These are phyloP conservation scores for Miamiensis avidus DNA, from an alignment of 169 alveolate species.

Conservation along the genomic window DNA sequence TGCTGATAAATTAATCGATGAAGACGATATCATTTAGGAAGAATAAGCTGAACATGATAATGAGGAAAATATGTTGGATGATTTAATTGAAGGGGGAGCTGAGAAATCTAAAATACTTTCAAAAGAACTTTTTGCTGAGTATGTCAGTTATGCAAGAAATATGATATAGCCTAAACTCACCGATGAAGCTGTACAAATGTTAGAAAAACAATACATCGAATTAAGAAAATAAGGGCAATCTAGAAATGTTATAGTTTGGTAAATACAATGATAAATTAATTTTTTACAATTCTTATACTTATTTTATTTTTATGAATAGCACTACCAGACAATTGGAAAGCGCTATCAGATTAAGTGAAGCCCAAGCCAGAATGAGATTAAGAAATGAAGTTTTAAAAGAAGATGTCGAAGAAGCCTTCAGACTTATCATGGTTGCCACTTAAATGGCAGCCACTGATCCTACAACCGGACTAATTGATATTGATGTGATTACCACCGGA, in stretches of 20 bases:
- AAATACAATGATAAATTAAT: not conserved
- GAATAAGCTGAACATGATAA: no score
- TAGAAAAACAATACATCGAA: slow-evolving; percentile 88
- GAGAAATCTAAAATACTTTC: not conserved
- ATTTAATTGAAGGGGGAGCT: slow-evolving; percentile 22
- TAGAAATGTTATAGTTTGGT: slow-evolving; percentile 46
- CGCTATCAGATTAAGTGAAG: slow-evolving; percentile 95
- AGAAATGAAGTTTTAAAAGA: slow-evolving; percentile 84
- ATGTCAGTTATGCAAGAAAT: slow-evolving; percentile 92
- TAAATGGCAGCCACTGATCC: slow-evolving; percentile 99
- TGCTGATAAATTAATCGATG: slow-evolving; percentile 43
- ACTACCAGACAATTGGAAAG: slow-evolving; percentile 98
- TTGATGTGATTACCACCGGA: slow-evolving; percentile 95
- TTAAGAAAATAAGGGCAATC: slow-evolving; percentile 89
- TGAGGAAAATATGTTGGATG: slow-evolving; percentile 31
- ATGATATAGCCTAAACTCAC: slow-evolving; percentile 91
- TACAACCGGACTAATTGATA: slow-evolving; percentile 92
- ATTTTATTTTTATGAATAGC: slow-evolving; percentile 72
- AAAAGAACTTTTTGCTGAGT: slow-evolving; percentile 71
- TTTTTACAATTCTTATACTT: slow-evolving; percentile 74
- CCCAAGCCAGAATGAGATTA: slow-evolving; percentile 96
- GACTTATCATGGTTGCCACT: slow-evolving; percentile 97
- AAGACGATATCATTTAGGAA: no score
- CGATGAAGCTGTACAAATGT: slow-evolving; percentile 85
- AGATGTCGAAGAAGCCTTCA: slow-evolving; percentile 97